Base-by-base conservation (phyloP, 2,329 filamentous ascomycete genomes). In the Didymella lethalis region DNA sequence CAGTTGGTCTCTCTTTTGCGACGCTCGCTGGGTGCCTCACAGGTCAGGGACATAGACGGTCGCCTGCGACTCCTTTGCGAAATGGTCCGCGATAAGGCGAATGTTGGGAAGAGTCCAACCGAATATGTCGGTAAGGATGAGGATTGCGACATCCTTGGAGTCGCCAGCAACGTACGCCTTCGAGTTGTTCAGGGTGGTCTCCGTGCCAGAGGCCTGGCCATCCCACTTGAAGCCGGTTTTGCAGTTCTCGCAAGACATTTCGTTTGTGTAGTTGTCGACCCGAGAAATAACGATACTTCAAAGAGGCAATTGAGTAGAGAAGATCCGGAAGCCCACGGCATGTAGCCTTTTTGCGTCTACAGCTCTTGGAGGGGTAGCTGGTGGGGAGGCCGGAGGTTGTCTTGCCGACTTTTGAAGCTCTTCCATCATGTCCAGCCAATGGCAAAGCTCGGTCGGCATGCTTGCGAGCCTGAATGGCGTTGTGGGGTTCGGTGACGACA, bases 41-140 rank as follows among this genome's bases (percentile, higher is more conserved):
- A 83, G 68, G 63, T 83, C 81, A 1, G 81, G 77, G 31, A 83
- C 67, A 65, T 82, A 82, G 62, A 75, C 75, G 48, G 78, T 80
- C 64, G 79, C 82, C 65, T 80, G 78, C 12, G 74, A 74, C 59
- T 76, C 73, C 34, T 77, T 75, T 29, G 81, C 81, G 64, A 82
- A 83, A 48, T 78, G 70, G 67, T 83, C 81, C 12, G 81, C 81
- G 14, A 83, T 70, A 4, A 83, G 64, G 31, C 81, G 77, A 44
- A 77, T 68, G 65, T 83, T 83, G 31, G 73, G 67, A 48, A 83
- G 77, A n/a, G 77, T 77, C 77, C 77, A 83, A 59, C 81, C 81
- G 59, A 82, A 83, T 68, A 84, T 74, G 73, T 71, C 70, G 26
- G 73, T 68, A n/a, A 74, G 32, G 48, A 84, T 72, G 61, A 84